Conservation (phyloP, 139 green algal genomes). For the Deuterostichococcus epilithicus region DNA sequence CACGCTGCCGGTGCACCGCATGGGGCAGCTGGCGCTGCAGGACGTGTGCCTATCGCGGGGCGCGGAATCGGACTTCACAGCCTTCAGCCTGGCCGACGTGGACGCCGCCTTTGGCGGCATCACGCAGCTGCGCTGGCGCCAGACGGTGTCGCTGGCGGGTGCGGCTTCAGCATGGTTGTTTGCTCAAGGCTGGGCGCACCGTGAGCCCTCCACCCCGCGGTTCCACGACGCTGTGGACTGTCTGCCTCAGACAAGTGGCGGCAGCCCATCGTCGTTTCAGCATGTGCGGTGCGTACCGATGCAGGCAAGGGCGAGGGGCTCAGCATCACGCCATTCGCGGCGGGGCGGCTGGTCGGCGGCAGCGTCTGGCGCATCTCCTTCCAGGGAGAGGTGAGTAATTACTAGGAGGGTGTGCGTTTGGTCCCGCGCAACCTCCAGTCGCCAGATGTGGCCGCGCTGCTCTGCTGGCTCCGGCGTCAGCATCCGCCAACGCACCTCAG, state of each 20-base stretch:
- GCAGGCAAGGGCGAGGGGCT: slow-evolving; percentile 55
- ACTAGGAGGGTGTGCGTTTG: too few species aligned
- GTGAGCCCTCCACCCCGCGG: too few species aligned
- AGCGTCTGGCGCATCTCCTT: slow-evolving; percentile 76
- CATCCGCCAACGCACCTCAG: too few species aligned
- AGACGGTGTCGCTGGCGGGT: slow-evolving; percentile 46
- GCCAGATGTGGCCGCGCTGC: too few species aligned
- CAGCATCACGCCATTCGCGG: slow-evolving; percentile 64
- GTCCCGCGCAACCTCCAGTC: too few species aligned
- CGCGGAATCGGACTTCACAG: slow-evolving; percentile 39
- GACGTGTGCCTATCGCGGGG: slow-evolving; percentile 59
- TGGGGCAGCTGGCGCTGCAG: slow-evolving; percentile 86
- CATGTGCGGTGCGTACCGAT: background rate
- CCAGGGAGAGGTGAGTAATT: slow-evolving; percentile 39
- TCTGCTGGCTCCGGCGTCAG: too few species aligned
- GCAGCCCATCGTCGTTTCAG: too few species aligned
- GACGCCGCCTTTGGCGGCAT: slow-evolving; percentile 70
- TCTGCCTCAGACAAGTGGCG: too few species aligned
- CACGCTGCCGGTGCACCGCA: slow-evolving; percentile 73
- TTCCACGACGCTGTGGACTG: too few species aligned
- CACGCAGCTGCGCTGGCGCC: slow-evolving; percentile 59
- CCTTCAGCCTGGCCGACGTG: slow-evolving; percentile 76
- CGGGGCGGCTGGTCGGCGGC: slow-evolving; percentile 84
- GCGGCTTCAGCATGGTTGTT: background rate
- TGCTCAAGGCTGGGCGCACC: too few species aligned